These are phyloP conservation scores for Suillus lakei DNA, from an alignment of 768 basidiomycete species.

Conservation along the genomic window DNA sequence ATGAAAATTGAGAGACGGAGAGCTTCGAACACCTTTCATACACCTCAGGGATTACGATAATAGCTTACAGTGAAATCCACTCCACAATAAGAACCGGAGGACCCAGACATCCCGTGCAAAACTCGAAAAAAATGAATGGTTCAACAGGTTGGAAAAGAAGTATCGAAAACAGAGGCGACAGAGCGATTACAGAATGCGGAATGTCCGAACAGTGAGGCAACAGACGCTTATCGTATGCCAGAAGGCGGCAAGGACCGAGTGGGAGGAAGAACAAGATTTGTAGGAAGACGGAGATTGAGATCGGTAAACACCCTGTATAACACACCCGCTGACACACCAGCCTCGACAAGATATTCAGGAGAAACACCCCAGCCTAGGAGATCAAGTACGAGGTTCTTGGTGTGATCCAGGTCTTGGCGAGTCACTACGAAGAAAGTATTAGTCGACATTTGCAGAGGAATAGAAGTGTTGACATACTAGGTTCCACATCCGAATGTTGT, in stretches of 20 bases:
- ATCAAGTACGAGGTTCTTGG: slow-evolving; percentile 55
- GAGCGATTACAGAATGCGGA: neutral
- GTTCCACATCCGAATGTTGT: neutral
- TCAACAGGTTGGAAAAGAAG: slow-evolving; percentile 1
- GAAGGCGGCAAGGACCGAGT: neutral
- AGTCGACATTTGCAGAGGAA: slow-evolving; percentile 1
- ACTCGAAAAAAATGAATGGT: slow-evolving; percentile 4
- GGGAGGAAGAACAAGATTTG: slow-evolving; percentile 16
- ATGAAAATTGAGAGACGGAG: neutral
- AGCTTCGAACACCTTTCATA: neutral
- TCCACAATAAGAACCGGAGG: neutral
- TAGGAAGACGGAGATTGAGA: slow-evolving; percentile 43
- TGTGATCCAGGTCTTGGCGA: slow-evolving; percentile 44
- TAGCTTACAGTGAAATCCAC: neutral
- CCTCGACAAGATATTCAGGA: slow-evolving; percentile 51
- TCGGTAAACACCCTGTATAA: slow-evolving; percentile 49
- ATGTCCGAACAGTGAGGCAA: slow-evolving; percentile 1
- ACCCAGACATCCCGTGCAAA: neutral
- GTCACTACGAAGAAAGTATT: slow-evolving; percentile 37
- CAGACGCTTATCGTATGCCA: slow-evolving; percentile 6
- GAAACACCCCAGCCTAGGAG: slow-evolving; percentile 59
- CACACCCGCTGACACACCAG: slow-evolving; percentile 44
- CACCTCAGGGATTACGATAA: neutral
- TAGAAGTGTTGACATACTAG: slow-evolving; percentile 13
- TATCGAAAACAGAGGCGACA: neutral